Evolutionary conservation across 73 alveolate species (phyloP).

Genomic region (Paraurostyla sp.): DNA sequence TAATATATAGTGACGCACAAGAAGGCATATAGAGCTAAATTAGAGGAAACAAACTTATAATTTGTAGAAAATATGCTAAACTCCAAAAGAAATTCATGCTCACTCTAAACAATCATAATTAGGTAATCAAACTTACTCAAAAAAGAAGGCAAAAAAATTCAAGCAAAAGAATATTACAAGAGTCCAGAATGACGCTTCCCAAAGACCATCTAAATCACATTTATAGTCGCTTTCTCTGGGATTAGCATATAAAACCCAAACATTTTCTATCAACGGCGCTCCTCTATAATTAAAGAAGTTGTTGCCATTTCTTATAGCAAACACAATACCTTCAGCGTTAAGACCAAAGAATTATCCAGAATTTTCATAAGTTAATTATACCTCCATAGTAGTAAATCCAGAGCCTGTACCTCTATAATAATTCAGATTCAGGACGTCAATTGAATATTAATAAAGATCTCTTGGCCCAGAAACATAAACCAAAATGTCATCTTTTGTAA

Average conservation of each 20-base stretch:
- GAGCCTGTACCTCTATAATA: not conserved
- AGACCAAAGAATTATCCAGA: conserved; percentile 40
- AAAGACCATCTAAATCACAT: conserved; percentile 29
- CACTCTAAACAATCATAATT: not conserved
- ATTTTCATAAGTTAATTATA: not conserved
- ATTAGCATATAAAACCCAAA: conserved; percentile 4
- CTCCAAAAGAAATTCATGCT: conserved; percentile 32
- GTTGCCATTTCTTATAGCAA: conserved; percentile 12
- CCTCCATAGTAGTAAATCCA: not conserved
- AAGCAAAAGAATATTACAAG: not conserved
- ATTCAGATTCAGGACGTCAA: conserved; percentile 5
- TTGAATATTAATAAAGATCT: not conserved
- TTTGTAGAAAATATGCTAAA: conserved; percentile 2
- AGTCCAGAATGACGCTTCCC: conserved; percentile 31
- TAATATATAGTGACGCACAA: conserved; percentile 34
- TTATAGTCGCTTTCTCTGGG: conserved; percentile 45
- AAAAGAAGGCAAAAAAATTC: conserved; percentile 23
- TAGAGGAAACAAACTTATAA: conserved; percentile 1
- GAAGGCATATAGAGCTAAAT: conserved; percentile 30
- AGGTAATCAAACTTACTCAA: not conserved
- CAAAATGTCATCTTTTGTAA: conserved; percentile 31
- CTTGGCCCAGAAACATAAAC: conserved; percentile 33
- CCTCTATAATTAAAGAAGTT: conserved; percentile 6
- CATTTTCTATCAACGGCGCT: conserved; percentile 20
- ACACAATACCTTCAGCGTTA: conserved; percentile 22